Conservation (phyloP, 495 filamentous ascomycete genomes). For the Aspergillus ellipticus region DNA sequence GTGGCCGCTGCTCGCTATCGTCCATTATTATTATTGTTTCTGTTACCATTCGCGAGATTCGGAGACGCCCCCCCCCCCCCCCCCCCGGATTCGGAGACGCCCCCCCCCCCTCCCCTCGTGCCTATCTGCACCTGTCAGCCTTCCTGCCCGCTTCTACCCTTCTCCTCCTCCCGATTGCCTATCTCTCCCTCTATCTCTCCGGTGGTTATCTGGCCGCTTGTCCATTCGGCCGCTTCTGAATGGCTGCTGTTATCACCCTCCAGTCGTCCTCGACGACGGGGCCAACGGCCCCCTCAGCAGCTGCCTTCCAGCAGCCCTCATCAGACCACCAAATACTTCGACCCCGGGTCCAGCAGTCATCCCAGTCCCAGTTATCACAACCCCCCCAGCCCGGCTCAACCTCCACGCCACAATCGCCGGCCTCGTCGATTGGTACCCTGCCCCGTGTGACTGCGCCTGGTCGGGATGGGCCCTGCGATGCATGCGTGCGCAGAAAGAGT, state of each 20-base stretch:
- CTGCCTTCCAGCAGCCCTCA: conserved; percentile 28
- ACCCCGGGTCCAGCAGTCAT: conserved; percentile 21
- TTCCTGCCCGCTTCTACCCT: not conserved
- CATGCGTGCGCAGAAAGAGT: conserved; percentile 79
- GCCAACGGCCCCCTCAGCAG: conserved; percentile 14
- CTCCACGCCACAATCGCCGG: conserved; percentile 25
- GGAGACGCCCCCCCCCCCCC: too few relatives aligned
- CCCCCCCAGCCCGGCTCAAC: conserved; percentile 18
- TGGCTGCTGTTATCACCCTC: conserved; percentile 46
- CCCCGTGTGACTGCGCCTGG: conserved; percentile 23
- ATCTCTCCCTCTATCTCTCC: not conserved
- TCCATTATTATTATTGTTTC: conserved; percentile 8
- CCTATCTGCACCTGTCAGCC: conserved; percentile 15
- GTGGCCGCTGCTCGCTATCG: conserved; percentile 6
- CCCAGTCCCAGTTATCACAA: conserved; percentile 20
- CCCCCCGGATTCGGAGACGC: too few relatives aligned
- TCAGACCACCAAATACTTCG: conserved; percentile 26
- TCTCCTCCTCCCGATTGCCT: conserved; percentile 1
- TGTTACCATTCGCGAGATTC: conserved; percentile 3
- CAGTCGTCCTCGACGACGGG: conserved; percentile 38
- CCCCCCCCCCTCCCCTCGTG: too few relatives aligned
- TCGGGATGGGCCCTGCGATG: conserved; percentile 62
- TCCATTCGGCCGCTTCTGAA: conserved; percentile 14
- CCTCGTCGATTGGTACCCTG: conserved; percentile 23
- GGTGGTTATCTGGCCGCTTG: not conserved